Percentiles rank a stretch among this genome's conserved stretches.
Conservation (phyloP, 139 green algal species). For the Coelastrella sp. region DNA sequence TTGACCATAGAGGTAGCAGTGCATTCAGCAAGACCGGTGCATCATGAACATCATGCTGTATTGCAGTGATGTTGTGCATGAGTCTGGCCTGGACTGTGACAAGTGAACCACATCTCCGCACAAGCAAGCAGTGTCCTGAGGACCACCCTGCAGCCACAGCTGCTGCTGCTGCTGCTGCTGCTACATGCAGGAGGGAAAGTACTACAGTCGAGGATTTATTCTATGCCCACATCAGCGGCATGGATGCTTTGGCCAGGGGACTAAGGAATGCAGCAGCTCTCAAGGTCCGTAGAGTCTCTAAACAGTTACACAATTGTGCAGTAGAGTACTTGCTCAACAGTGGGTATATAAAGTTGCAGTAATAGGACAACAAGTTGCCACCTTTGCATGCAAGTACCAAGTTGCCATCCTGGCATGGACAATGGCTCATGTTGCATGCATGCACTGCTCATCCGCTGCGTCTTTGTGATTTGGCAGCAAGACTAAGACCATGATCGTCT, state of each 20-base stretch:
- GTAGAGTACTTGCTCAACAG: neutral
- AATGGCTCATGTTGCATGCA: too few relatives aligned
- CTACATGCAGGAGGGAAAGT: slow-evolving; percentile 61
- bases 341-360: too few relatives aligned
- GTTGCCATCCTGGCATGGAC: neutral
- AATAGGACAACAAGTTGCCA: neutral
- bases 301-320: neutral
- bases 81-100: too few relatives aligned
- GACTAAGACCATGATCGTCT: too few relatives aligned
- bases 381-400: neutral
- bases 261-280: slow-evolving; percentile 68
- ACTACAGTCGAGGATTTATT: slow-evolving; percentile 69
- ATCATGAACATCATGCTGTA: too few relatives aligned
- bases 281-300: slow-evolving; percentile 25
- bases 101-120: too few relatives aligned
- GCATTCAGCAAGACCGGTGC: too few relatives aligned
- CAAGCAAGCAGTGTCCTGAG: too few relatives aligned
- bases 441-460: neutral
- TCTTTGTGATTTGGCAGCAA: neutral
- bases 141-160: neutral
- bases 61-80: too few relatives aligned
- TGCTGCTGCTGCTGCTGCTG: neutral
- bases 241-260: slow-evolving; percentile 79
- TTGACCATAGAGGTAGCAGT: too few relatives aligned
- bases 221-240: slow-evolving; percentile 74